Percentiles rank a stretch among this genome's conserved stretches.
These are phyloP conservation scores for Excoecaria cochinchinensis DNA, from an alignment of 345 rosid species.

Conservation along the genomic window DNA sequence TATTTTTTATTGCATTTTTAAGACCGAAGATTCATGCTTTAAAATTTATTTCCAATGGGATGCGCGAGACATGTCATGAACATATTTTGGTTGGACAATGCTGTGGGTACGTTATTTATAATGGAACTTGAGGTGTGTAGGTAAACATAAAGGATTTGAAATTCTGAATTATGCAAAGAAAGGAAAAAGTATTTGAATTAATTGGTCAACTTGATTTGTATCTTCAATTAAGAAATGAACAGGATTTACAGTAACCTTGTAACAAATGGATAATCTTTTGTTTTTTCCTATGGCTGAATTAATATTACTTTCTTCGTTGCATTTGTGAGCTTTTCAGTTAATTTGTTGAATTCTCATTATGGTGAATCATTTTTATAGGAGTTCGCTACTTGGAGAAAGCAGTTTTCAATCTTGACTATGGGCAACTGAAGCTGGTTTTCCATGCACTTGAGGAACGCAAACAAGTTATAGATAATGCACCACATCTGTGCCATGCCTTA, in stretches of 20 bases:
- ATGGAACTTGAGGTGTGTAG: neutral
- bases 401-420: slow-evolving; percentile 88
- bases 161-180: no score
- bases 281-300: neutral
- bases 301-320: neutral
- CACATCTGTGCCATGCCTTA: slow-evolving; percentile 88
- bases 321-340: neutral
- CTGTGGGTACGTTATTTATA: neutral
- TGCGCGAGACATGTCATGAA: neutral
- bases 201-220: neutral
- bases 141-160: neutral
- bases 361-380: slow-evolving; percentile 39
- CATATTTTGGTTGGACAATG: neutral
- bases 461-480: slow-evolving; percentile 91
- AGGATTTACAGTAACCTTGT: neutral
- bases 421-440: slow-evolving; percentile 87
- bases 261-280: neutral
- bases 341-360: neutral
- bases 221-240: neutral
- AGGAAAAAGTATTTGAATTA: no score
- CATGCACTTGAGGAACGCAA: slow-evolving; percentile 97
- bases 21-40: neutral
- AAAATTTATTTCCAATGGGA: neutral
- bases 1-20: neutral
- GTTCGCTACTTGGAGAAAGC: slow-evolving; percentile 99